Base-by-base conservation (phyloP, 2,329 filamentous ascomycete genomes). In the Penicillium nordicum region DNA sequence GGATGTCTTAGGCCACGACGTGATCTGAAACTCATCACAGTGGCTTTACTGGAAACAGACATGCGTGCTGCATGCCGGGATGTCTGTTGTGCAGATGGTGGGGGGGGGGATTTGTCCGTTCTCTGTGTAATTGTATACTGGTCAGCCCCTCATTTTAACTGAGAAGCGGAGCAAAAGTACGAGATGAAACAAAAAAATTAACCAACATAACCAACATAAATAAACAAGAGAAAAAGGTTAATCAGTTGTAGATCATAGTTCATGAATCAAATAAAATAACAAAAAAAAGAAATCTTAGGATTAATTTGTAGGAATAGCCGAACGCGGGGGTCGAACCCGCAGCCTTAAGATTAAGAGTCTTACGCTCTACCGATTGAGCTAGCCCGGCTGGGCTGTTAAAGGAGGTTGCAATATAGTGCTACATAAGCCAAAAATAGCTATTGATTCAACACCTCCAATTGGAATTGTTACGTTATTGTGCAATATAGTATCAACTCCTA, bases 331-430 rank as follows among this genome's bases (percentile, higher is more conserved):
- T 75, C 68, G 72, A 74, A 74, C 72, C 71, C 72, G 69, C 73
- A 74, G 63, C 70, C 70, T 72, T 72, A 62, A 59, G 58, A 61
- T 65, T 60, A 61, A 57, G 52, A 57, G 50, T 44, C 49, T 50
- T 55, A 55, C 56, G 73, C 72, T 74, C 72, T 78, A 74, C 69
- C 76, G 75, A 78, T 78, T 78, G 76, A 78, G 76, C 76, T 77
- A 78, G 72, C 74, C 74, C 69, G 70, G 75, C 75, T 53, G 42
- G 38, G 37, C 50, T 55, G 53, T 55, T 57, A 23, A 1, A 32
- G 1, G 3, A 3, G 4, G 5, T 0, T 5, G 5, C 0, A 0
- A 12, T 2, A 11, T 37, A 41, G 4, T 37, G 32, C n/a, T 44
- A 38, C 5, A 57, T 43, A 30, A 43, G 21, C 18, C 11, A 43